Evolutionary conservation across 1,284 basidiomycete species (phyloP).

Genomic region (Phlebopus sp.): DNA sequence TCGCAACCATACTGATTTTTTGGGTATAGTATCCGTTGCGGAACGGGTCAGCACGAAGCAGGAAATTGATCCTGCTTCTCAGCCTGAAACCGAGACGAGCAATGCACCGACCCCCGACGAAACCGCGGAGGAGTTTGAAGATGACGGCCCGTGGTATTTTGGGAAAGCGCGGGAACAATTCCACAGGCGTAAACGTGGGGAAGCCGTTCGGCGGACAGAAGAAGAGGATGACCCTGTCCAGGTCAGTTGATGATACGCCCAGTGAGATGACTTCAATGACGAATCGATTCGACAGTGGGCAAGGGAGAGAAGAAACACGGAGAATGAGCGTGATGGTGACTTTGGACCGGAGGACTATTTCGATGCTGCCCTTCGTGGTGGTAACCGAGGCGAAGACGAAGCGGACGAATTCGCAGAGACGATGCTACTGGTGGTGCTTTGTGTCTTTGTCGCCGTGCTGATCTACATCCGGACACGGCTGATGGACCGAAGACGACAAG

Average conservation of each 20-base stretch:
- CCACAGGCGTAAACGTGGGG: slow-evolving; percentile 47
- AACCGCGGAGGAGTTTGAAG: slow-evolving; percentile 32
- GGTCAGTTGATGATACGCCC: slow-evolving; percentile 32
- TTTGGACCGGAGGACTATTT: slow-evolving; percentile 80
- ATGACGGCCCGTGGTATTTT: slow-evolving; percentile 71
- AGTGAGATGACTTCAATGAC: slow-evolving; percentile 4
- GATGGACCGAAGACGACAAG: slow-evolving; percentile 62
- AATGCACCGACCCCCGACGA: slow-evolving; percentile 28
- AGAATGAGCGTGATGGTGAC: slow-evolving; percentile 68
- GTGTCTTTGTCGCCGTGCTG: slow-evolving; percentile 61
- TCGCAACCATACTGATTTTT: slow-evolving; percentile 10
- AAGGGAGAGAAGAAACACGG: slow-evolving; percentile 64
- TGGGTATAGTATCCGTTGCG: slow-evolving; percentile 22
- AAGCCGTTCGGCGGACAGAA: slow-evolving; percentile 33
- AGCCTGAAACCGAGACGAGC: slow-evolving; percentile 16
- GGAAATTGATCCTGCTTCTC: slow-evolving; percentile 26
- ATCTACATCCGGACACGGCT: slow-evolving; percentile 72
- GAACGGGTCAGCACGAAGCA: slow-evolving; percentile 20
- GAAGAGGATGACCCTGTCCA: slow-evolving; percentile 72
- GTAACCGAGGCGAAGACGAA: slow-evolving; percentile 55
- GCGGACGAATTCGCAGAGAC: slow-evolving; percentile 71
- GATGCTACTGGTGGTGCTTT: slow-evolving; percentile 63
- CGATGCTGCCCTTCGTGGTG: slow-evolving; percentile 60
- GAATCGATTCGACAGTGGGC: slow-evolving; percentile 56
- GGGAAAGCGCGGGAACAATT: slow-evolving; percentile 78